phyloP scores from a whole-genome alignment of 208 protist species.

The Leptomonas pyrrhocoris region DNA sequence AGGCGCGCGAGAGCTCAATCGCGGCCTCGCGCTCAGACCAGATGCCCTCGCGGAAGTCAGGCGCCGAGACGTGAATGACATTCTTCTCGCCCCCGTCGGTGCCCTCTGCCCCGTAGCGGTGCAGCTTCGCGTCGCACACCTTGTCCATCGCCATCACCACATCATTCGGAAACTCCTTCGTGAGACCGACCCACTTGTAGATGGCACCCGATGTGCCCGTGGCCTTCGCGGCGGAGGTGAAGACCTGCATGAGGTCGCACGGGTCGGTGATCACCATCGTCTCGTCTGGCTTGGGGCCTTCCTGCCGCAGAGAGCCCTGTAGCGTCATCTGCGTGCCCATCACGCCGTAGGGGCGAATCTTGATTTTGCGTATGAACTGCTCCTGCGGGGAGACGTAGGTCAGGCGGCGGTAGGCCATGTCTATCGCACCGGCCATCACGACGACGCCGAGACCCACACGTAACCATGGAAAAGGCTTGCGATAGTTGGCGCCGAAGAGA shows the following conservation, averaged over 20 bases:
- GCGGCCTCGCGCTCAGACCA: slow-evolving; percentile 84
- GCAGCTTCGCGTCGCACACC: slow-evolving; percentile 75
- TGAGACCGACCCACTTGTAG: slow-evolving; percentile 83
- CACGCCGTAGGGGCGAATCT: slow-evolving; percentile 81
- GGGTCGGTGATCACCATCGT: slow-evolving; percentile 71
- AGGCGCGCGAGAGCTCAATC: slow-evolving; percentile 80
- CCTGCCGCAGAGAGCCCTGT: slow-evolving; percentile 56
- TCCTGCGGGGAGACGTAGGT: slow-evolving; percentile 66
- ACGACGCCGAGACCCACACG: slow-evolving; percentile 54
- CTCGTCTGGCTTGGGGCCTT: slow-evolving; percentile 63
- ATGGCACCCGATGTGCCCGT: slow-evolving; percentile 80
- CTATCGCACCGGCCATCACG: slow-evolving; percentile 36
- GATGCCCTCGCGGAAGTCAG: slow-evolving; percentile 81
- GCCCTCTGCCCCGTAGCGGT: slow-evolving; percentile 61
- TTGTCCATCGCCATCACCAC: slow-evolving; percentile 71
- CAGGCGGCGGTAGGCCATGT: slow-evolving; percentile 55
- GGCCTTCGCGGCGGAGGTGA: slow-evolving; percentile 55
- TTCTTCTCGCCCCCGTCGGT: slow-evolving; percentile 43
- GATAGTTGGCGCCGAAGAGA: slow-evolving; percentile 69
- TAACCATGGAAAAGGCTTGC: slow-evolving; percentile 76
- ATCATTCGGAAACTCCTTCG: slow-evolving; percentile 67
- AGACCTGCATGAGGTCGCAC: slow-evolving; percentile 68
- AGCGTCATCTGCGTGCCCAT: slow-evolving; percentile 84
- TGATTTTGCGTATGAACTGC: slow-evolving; percentile 78
- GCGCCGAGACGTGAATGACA: slow-evolving; percentile 82